Evolutionary conservation across 768 basidiomycete genomes (phyloP), one percentile per base, ranked within the genome.

Genomic region (Kwoniella pini): DNA sequence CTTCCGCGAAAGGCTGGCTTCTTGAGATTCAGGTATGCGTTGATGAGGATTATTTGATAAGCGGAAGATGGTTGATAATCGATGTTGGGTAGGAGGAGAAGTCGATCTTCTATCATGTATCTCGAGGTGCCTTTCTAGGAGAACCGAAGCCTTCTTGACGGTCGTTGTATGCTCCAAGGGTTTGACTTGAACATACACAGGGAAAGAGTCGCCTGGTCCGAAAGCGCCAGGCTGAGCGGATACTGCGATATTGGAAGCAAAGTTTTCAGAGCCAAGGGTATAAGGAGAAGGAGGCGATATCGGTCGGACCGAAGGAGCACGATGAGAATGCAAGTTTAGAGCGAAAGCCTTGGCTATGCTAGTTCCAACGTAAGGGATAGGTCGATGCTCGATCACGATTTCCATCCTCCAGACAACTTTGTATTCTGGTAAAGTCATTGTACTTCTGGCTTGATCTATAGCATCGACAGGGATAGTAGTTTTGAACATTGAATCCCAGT

Each of bases 401-500:
- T 74, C 70, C 24, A 74, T 52, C 15, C 64, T 52, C 72, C 72
- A 74, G 9, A 63, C 64, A 21, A 65, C 62, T 45, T 66, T 67
- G 54, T 65, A 67, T 28, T 74, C 70, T 39, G 62, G 64, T 11
- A 63, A 51, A 26, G 52, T 54, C 57, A 67, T 68, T 2, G 70
- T 44, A 22, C 66, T 67, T 30, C 48, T 42, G 7, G 65, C 68
- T 6, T 24, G 33, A 12, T 36, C 42, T 3, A 46, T 59, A 3
- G 70, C 70, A 12, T 69, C 63, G 15, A 55, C 36, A 10, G 73
- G 73, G 9, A 75, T 54, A 22, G 60, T 49, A 13, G 68, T 40
- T 21, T 50, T 52, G 59, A 71, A 75, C 9, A 64, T 63, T 1
- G 57, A 17, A 24, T 60, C 33, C 73, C 70, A 75, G 31, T 70